These are phyloP conservation scores for Phytophthora fragariaefolia DNA, from an alignment of 352 stramenopile species.

Conservation along the genomic window DNA sequence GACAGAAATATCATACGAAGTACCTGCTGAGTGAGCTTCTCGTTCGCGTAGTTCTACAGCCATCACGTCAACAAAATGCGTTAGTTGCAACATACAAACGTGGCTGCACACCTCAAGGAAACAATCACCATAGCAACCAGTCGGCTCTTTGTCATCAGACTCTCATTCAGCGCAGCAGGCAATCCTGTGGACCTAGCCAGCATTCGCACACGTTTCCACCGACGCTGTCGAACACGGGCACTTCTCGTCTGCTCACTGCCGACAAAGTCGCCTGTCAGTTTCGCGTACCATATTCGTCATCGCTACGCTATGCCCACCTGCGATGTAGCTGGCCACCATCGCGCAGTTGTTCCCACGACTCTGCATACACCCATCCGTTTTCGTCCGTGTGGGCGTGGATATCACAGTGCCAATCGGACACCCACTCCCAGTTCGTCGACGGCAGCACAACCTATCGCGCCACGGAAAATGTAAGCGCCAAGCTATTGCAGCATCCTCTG, in stretches of 20 bases:
- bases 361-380: conserved; percentile 64
- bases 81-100: background rate
- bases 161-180: conserved; percentile 33
- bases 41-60: conserved; percentile 59
- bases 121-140: conserved; percentile 44
- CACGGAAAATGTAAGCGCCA: background rate
- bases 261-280: background rate
- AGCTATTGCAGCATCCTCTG: background rate
- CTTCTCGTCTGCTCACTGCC: conserved; percentile 44
- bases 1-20: background rate
- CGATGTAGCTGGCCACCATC: conserved; percentile 31
- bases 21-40: conserved; percentile 76
- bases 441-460: conserved; percentile 51
- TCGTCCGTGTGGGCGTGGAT: conserved; percentile 56
- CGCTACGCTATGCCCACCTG: too few species aligned
- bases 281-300: background rate
- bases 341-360: conserved; percentile 39
- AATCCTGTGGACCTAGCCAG: conserved; percentile 45
- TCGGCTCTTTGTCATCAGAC: conserved; percentile 42
- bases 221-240: conserved; percentile 53
- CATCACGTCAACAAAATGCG: conserved; percentile 5
- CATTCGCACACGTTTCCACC: conserved; percentile 68
- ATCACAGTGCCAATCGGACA: conserved; percentile 56
- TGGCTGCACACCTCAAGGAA: background rate
- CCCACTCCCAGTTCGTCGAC: conserved; percentile 67